These are phyloP conservation scores for Neofusicoccum umdonicola DNA, from an alignment of 2,329 filamentous ascomycete genomes.

Conservation along the genomic window DNA sequence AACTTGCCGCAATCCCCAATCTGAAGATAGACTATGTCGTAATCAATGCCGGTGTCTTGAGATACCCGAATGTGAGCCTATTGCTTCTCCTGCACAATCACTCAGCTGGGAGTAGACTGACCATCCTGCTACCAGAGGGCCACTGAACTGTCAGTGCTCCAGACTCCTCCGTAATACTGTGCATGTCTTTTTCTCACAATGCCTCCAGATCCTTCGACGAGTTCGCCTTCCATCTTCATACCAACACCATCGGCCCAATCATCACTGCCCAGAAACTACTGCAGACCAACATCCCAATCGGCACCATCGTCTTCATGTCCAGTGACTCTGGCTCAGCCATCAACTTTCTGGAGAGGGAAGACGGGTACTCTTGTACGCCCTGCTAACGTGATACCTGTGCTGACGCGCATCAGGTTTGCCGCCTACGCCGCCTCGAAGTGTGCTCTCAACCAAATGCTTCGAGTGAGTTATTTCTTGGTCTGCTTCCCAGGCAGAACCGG, in stretches of 20 bases:
- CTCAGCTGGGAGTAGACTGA: background rate
- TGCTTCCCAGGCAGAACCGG: background rate
- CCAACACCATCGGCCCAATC: conserved; percentile 59
- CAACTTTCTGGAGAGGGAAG: conserved; percentile 54
- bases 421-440: conserved; percentile 58
- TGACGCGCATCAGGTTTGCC: conserved; percentile 42
- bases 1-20: conserved; percentile 40
- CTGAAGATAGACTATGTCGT: conserved; percentile 54
- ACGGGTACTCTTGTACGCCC: conserved; percentile 37
- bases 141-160: conserved; percentile 46
- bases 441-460: conserved; percentile 55
- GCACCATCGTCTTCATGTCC: conserved; percentile 57
- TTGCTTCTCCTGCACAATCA: conserved; percentile 19
- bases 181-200: background rate
- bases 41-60: conserved; percentile 56
- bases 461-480: conserved; percentile 25
- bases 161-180: conserved; percentile 19
- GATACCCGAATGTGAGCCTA: conserved; percentile 55
- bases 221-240: conserved; percentile 56
- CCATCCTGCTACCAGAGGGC: conserved; percentile 42
- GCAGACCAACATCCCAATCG: conserved; percentile 45
- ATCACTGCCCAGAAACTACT: conserved; percentile 55
- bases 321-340: conserved; percentile 55
- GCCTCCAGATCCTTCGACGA: conserved; percentile 49
- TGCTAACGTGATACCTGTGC: background rate